phyloP scores from a whole-genome alignment of 768 basidiomycete genomes.

The Podaxis rugospora region DNA sequence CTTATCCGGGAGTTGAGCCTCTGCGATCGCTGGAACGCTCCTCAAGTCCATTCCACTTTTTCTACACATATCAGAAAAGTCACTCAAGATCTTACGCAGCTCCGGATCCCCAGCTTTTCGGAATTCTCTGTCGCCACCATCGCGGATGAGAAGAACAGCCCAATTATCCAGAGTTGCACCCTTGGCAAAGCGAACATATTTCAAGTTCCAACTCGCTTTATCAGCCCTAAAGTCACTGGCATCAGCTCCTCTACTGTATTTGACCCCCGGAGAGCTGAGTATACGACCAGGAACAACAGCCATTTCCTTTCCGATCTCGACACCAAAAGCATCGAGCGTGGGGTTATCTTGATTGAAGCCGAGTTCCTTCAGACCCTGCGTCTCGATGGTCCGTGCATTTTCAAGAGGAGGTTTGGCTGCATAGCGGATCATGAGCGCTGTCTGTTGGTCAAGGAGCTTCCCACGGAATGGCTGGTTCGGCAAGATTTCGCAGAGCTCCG shows the following conservation, averaged over 20 bases:
- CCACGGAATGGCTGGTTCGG: slow-evolving; percentile 69
- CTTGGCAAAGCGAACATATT: slow-evolving; percentile 54
- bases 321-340: slow-evolving; percentile 53
- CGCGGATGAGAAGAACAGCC: slow-evolving; percentile 66
- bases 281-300: slow-evolving; percentile 66
- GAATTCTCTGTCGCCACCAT: slow-evolving; percentile 59
- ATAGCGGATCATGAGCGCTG: slow-evolving; percentile 64
- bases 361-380: slow-evolving; percentile 55
- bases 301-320: slow-evolving; percentile 62
- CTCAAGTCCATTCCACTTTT: slow-evolving; percentile 56
- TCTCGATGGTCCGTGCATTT: slow-evolving; percentile 59
- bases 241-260: slow-evolving; percentile 50
- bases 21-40: slow-evolving; percentile 31
- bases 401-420: slow-evolving; percentile 70
- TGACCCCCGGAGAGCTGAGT: slow-evolving; percentile 55
- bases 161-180: slow-evolving; percentile 58
- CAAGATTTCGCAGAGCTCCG: slow-evolving; percentile 70
- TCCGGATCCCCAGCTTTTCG: slow-evolving; percentile 45
- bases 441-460: slow-evolving; percentile 64
- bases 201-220: slow-evolving; percentile 78
- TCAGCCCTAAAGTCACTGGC: slow-evolving; percentile 19
- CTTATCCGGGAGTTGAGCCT: slow-evolving; percentile 48
- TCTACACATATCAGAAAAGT: slow-evolving; percentile 60
- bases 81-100: slow-evolving; percentile 39
- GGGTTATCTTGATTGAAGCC: slow-evolving; percentile 44